phyloP scores from a whole-genome alignment of 2,329 filamentous ascomycete species.

The Xylariales sp. region DNA sequence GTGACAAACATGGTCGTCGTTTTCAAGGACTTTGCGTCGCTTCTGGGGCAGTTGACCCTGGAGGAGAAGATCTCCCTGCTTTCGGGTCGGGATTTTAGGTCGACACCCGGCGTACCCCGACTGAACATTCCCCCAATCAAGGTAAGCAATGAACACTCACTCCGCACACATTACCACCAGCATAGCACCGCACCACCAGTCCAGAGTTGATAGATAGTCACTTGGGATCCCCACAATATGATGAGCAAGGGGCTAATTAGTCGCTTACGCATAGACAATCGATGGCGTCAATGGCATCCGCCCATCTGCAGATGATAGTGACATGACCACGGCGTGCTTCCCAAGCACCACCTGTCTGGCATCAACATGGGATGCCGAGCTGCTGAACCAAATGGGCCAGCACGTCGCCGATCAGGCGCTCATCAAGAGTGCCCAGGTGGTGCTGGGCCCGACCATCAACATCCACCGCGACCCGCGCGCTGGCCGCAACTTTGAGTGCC shows the following conservation, averaged over 20 bases:
- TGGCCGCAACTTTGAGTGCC: conserved; percentile 38
- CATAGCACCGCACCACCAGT: too few species aligned
- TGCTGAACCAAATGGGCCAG: conserved; percentile 10
- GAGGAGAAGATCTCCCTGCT: conserved; percentile 46
- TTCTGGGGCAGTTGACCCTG: conserved; percentile 61
- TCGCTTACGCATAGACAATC: conserved; percentile 7
- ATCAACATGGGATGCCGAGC: conserved; percentile 13
- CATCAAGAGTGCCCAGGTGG: conserved; percentile 65
- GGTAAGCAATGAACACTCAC: neutral
- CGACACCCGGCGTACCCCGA: conserved; percentile 10
- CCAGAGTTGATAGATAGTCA: too few species aligned
- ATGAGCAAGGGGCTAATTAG: neutral
- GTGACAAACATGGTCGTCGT: too few species aligned
- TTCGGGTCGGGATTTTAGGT: conserved; percentile 11
- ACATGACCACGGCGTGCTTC: conserved; percentile 12
- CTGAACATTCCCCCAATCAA: conserved; percentile 7
- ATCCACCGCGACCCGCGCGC: conserved; percentile 37
- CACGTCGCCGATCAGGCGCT: conserved; percentile 13
- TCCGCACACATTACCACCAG: too few species aligned
- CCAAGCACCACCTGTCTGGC: conserved; percentile 13
- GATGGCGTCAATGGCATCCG: conserved; percentile 14
- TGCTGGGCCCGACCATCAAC: conserved; percentile 58
- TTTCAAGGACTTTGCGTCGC: too few species aligned
- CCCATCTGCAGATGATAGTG: conserved; percentile 9
- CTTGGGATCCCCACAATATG: too few species aligned